phyloP scores from a whole-genome alignment of 208 protist species.

The Leptomonas pyrrhocoris region DNA sequence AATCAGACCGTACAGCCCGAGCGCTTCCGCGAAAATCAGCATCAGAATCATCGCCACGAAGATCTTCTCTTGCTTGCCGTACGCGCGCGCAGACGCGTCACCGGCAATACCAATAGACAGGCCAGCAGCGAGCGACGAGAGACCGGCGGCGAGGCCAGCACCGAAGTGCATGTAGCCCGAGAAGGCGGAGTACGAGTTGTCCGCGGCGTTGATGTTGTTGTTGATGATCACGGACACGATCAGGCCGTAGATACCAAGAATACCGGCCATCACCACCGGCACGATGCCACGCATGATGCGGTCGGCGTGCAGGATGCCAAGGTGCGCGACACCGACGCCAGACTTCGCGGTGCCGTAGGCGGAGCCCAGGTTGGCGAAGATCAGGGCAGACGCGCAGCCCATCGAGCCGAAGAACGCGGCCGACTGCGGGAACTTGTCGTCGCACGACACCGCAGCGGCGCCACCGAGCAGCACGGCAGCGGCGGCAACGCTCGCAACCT shows the following conservation, averaged over 20 bases:
- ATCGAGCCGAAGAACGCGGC: constrained; percentile 97
- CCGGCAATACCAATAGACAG: constrained; percentile 99
- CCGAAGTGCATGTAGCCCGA: constrained; percentile 87
- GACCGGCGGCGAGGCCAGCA: constrained; percentile 94
- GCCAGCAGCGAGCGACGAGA: constrained; percentile 96
- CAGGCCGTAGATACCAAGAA: constrained; percentile 99
- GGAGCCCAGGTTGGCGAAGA: constrained; percentile 96
- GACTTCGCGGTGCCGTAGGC: too few relatives aligned
- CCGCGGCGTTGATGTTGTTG: constrained; percentile 81
- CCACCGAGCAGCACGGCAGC: constrained; percentile 32
- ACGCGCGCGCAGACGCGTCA: constrained; percentile 93
- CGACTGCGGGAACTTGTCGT: constrained; percentile 83
- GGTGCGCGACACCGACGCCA: constrained; percentile 96
- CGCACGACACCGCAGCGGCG: constrained; percentile 57
- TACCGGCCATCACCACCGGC: constrained; percentile 95
- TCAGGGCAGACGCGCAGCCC: constrained; percentile 91
- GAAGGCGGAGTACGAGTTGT: constrained; percentile 74
- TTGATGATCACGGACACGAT: constrained; percentile 99
- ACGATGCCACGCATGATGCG: constrained; percentile 95
- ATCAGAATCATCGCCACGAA: constrained; percentile 99
- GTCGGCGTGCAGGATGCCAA: constrained; percentile 96
- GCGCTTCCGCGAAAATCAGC: too few relatives aligned
- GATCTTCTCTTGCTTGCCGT: constrained; percentile 96
- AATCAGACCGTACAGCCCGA: constrained; percentile 99
- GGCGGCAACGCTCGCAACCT: constrained; percentile 21